Evolutionary conservation across 1,284 basidiomycete genomes (phyloP), one percentile per base, ranked within the genome.

Genomic region (Xerocomus tenax): DNA sequence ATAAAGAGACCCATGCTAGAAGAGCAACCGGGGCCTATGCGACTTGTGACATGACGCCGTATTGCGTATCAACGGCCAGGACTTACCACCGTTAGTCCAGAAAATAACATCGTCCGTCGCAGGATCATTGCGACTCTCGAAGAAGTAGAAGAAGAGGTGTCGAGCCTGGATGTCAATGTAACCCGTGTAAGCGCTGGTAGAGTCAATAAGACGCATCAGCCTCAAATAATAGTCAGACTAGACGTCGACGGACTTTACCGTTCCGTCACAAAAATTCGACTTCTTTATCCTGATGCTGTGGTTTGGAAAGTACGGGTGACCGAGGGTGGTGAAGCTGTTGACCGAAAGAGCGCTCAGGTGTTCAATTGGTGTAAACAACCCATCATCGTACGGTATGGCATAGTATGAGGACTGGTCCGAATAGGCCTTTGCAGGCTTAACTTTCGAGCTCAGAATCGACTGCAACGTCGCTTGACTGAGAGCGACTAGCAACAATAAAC

Each of bases 91-190:
- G 8, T 63, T 60, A 3, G 79, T 82, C 81, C 81, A 85, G 52
- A 82, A 74, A 28, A 84, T 73, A 5, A 87, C 74, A 52, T 83
- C 81, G 58, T 87, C 82, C 38, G 69, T 77, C 28, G 74, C 71
- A 1, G 86, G 86, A 54, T 85, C 71, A 51, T 69, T 76, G 49
- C 88, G 71, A 48, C 81, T 85, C 66, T 91, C 87, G 67, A 92
- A 91, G 65, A 91, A 91, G 72, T 87, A 91, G 71, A 90, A 61
- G 29, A 62, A 91, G 28, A 91, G 65, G 54, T 82, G 80, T 53
- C 81, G 58, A 34, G 81, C 79, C 44, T 79, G 81, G 9, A 83
- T 73, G 53, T 83, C 81, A 18, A 84, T 66, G 58, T 83, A 83
- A 2, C 81, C 81, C 5, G 81, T 81, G 57, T 81, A 84, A 15